Percentiles rank a stretch among this genome's conserved stretches.
These are phyloP conservation scores for Pichia sp. DNA, from an alignment of 1,139 yeast genomes.

Conservation along the genomic window DNA sequence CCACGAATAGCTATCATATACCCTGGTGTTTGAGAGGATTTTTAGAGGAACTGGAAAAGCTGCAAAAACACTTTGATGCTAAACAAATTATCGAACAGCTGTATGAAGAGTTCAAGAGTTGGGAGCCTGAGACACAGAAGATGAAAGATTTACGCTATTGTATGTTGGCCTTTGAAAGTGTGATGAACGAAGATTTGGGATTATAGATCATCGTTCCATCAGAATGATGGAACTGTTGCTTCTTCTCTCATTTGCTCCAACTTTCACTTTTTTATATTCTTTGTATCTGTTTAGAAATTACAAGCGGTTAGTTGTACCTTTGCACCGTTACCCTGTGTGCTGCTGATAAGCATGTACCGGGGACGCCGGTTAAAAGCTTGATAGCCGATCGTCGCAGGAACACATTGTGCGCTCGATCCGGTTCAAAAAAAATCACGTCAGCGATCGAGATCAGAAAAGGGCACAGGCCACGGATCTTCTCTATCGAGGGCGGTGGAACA, in stretches of 20 bases:
- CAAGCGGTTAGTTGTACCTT: no score
- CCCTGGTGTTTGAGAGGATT: slow-evolving; percentile 61
- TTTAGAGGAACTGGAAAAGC: slow-evolving; percentile 45
- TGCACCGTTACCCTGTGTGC: no score
- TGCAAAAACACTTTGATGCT: slow-evolving; percentile 41
- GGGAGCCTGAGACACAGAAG: slow-evolving; percentile 40
- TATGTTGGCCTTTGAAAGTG: slow-evolving; percentile 26
- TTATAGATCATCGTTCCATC: neutral
- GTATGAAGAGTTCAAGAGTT: slow-evolving; percentile 34
- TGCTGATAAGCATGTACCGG: no score
- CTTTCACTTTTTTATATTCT: no score
- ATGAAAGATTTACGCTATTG: slow-evolving; percentile 43
- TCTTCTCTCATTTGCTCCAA: no score
- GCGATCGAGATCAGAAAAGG: neutral
- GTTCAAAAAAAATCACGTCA: neutral
- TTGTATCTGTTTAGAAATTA: no score
- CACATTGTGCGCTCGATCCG: no score
- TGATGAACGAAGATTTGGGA: slow-evolving; percentile 16
- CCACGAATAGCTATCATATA: slow-evolving; percentile 49
- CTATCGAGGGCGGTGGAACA: neutral
- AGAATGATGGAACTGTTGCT: no score
- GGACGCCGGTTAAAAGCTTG: no score
- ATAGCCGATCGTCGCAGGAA: neutral
- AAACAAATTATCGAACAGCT: slow-evolving; percentile 34
- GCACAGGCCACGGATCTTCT: neutral